A percentile compares a stretch with the other conserved stretches of the same genome.
Evolutionary conservation across 2,329 filamentous ascomycete genomes (phyloP).

Genomic region (Plenodomus lindquistii): DNA sequence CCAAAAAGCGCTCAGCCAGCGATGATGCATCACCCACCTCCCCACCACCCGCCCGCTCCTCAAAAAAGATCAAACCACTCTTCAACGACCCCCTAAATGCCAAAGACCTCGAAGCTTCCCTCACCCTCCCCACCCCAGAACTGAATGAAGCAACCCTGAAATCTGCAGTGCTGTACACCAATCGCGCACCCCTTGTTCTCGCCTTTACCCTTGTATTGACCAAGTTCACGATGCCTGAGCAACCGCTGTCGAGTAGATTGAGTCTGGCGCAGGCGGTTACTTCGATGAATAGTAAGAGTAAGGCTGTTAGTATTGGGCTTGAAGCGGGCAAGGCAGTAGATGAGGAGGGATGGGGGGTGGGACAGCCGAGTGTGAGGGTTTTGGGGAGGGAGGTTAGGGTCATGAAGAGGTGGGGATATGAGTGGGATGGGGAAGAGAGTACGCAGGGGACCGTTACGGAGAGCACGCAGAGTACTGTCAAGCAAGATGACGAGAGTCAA

Average conservation of each 20-base stretch:
- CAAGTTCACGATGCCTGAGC: conserved; percentile 81
- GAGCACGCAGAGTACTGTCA: too few species aligned
- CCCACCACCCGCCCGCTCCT: conserved; percentile 38
- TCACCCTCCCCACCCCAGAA: conserved; percentile 60
- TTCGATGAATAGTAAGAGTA: conserved; percentile 76
- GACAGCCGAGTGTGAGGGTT: conserved; percentile 73
- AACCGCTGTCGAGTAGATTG: conserved; percentile 80
- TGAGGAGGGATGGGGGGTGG: conserved; percentile 72
- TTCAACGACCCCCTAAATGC: conserved; percentile 46
- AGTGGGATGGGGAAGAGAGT: conserved; percentile 23
- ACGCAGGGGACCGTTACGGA: conserved; percentile 13
- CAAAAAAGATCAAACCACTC: conserved; percentile 41
- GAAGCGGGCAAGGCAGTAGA: conserved; percentile 67
- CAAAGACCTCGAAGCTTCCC: conserved; percentile 64
- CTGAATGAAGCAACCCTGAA: conserved; percentile 64
- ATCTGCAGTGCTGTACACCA: conserved; percentile 66
- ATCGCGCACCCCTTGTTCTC: conserved; percentile 79
- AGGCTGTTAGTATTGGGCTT: conserved; percentile 75
- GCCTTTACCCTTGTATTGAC: conserved; percentile 77
- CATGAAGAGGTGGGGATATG: conserved; percentile 76
- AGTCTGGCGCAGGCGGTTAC: conserved; percentile 84
- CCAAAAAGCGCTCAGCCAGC: conserved; percentile 58
- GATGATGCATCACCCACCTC: conserved; percentile 20
- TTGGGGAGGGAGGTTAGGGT: conserved; percentile 76
- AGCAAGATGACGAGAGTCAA: conserved; percentile 8